Evolutionary conservation across 345 rosid genomes (phyloP), one percentile per base, ranked within the genome.

Genomic region (Camelina sativa): DNA sequence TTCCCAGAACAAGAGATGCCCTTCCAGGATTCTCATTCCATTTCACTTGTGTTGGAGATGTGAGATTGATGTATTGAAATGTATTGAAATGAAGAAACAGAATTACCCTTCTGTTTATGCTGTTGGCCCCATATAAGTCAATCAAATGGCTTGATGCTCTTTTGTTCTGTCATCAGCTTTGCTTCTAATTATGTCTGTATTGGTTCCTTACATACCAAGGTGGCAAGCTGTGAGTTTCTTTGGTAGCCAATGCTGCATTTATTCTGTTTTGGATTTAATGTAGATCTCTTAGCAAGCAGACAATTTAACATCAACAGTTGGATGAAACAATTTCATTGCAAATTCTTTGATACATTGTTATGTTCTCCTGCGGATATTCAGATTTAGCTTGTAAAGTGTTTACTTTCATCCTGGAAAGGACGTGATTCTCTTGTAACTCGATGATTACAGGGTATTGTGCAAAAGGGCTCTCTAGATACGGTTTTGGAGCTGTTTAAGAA

Each of bases 401-500:
- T 25, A 35, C 57, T 44, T 82, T 62, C 73, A 82, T 74, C 48
- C 66, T 69, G 62, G 72, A 67, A 51, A 87, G 84, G 54, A 88
- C 86, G 51, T 84, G 82, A 59, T 88, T 87, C 58, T 89, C 88
- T 2, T 89, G 94, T 89, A 89, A 87, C 43, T 84, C 91, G n/a
- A 85, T 89, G 88, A 87, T 89, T 44, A 77, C 82, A 0, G 85
- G 86, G 28, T 87, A 20, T 84, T 73, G 86, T 67, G 22, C 86
- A 81, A 20, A 85, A 82, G 32, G 85, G 87, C 28, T 67, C 38
- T 81, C 80, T 86, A 2, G 85, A 83, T 13, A 80, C 76, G 81
- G 91, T 87, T 4, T 73, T 85, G 74, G 82, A 82, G 43, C 48
- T 84, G 72, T 89, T 84, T 80, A 44, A 40, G 58, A 74, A 62